Evolutionary conservation across 1,284 basidiomycete species (phyloP), one percentile per base, ranked within the genome.

Genomic region (Trametes pubescens): DNA sequence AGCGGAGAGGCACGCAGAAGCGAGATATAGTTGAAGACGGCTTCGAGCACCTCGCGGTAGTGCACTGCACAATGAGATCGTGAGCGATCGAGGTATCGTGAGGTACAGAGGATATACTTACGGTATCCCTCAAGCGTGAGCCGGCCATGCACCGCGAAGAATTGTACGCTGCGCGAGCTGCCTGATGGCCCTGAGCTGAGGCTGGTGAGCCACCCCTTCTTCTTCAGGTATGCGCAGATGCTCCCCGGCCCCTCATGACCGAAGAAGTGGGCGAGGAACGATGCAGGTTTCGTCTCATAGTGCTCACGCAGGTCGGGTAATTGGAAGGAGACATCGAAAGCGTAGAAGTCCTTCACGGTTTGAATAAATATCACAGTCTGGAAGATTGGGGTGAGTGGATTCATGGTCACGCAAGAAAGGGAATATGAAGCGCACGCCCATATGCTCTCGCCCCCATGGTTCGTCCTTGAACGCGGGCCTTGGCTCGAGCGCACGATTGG

Each of bases 191-290:
- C 84, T 6, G 86, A 83, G 49, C 80, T 79, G 49, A 91, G 78
- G 32, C 77, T 76, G 64, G 88, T 84, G 60, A 85, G 83, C 88
- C 88, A 90, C 10, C 89, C 88, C 66, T 84, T 80, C 66, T 81
- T 78, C 78, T 91, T 91, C 63, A 92, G 78, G 72, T 84, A 86
- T 0, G 85, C 84, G 52, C 86, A 79, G 54, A 90, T 76, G 13
- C 86, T 89, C 1, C 90, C 90, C 26, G 81, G 80, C 4, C 89
- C 89, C 74, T 92, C 89, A 73, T 92, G 89, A 0, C 89, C 90
- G 52, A 91, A 74, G 70, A 89, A 85, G 73, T 91, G 88, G 8
- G 82, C 80, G n/a, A 91, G 70, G 72, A 87, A 85, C 57, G 80
- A 77, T 7, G 79, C 81, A 0, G 89, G 89, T 80, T 82, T 86